Evolutionary conservation across 2,329 filamentous ascomycete species (phyloP).

Genomic region (Sclerotinia nivalis): DNA sequence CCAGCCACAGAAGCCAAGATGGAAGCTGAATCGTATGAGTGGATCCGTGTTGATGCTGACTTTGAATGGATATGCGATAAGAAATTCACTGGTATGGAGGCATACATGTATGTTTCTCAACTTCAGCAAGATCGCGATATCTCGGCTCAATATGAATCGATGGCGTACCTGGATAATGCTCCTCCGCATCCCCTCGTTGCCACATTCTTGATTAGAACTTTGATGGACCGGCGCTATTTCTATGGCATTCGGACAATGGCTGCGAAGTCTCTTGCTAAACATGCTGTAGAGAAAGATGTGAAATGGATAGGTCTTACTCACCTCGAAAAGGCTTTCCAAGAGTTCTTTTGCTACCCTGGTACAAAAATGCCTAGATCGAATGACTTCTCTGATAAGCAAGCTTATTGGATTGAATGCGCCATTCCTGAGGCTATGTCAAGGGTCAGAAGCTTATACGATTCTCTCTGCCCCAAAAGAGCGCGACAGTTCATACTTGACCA

Average conservation of each 20-base stretch:
- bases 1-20: slow-evolving; percentile 85
- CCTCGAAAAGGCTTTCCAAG: slow-evolving; percentile 80
- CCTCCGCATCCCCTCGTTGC: slow-evolving; percentile 78
- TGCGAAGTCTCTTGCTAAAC: slow-evolving; percentile 73
- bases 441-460: slow-evolving; percentile 58
- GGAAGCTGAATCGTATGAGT: slow-evolving; percentile 96
- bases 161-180: slow-evolving; percentile 70
- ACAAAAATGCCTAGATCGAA: slow-evolving; percentile 82
- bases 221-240: slow-evolving; percentile 91
- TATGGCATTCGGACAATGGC: slow-evolving; percentile 89
- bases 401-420: slow-evolving; percentile 80
- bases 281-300: slow-evolving; percentile 65
- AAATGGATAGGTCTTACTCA: slow-evolving; percentile 81
- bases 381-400: slow-evolving; percentile 83
- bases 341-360: slow-evolving; percentile 81
- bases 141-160: slow-evolving; percentile 77
- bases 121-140: slow-evolving; percentile 96
- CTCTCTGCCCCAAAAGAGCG: slow-evolving; percentile 75
- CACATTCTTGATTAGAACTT: slow-evolving; percentile 82
- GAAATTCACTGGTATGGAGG: slow-evolving; percentile 73
- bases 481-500: slow-evolving; percentile 86
- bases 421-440: slow-evolving; percentile 80
- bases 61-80: slow-evolving; percentile 96
- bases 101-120: slow-evolving; percentile 98
- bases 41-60: slow-evolving; percentile 97